phyloP scores from a whole-genome alignment of 2,329 filamentous ascomycete genomes.

The Colletotrichum orbiculare region DNA sequence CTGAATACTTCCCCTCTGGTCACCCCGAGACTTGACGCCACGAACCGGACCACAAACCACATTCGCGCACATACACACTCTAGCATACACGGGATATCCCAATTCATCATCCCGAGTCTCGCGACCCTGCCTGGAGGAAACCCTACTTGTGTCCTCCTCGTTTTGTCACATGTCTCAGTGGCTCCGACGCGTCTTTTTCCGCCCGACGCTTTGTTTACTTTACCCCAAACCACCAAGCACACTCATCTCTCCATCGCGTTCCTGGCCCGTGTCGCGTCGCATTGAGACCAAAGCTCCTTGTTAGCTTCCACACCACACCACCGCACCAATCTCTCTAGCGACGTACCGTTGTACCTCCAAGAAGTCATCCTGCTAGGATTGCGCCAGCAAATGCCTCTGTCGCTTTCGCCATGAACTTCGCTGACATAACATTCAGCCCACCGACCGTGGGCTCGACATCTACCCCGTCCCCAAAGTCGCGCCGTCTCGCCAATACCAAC shows the following conservation, averaged over 20 bases:
- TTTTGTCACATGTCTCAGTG: not conserved
- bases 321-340: not conserved
- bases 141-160: too few species aligned
- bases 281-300: conserved; percentile 22
- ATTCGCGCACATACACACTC: too few species aligned
- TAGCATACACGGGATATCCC: too few species aligned
- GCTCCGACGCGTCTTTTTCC: not conserved
- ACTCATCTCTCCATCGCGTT: not conserved
- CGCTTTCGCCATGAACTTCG: conserved; percentile 2
- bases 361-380: not conserved
- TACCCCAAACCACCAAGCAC: not conserved
- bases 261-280: conserved; percentile 15
- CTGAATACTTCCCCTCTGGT: not conserved
- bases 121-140: too few species aligned
- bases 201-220: conserved; percentile 5
- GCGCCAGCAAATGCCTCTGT: conserved; percentile 5
- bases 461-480: not conserved
- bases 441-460: not conserved
- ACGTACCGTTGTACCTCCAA: too few species aligned
- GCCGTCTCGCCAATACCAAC: not conserved
- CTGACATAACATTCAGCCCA: conserved; percentile 5
- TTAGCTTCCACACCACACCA: conserved; percentile 6
- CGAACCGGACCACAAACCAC: too few species aligned
- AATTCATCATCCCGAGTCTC: too few species aligned
- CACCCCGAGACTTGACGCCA: too few species aligned